These are phyloP conservation scores for Stellera chamaejasme DNA, from an alignment of 345 rosid species.

Conservation along the genomic window DNA sequence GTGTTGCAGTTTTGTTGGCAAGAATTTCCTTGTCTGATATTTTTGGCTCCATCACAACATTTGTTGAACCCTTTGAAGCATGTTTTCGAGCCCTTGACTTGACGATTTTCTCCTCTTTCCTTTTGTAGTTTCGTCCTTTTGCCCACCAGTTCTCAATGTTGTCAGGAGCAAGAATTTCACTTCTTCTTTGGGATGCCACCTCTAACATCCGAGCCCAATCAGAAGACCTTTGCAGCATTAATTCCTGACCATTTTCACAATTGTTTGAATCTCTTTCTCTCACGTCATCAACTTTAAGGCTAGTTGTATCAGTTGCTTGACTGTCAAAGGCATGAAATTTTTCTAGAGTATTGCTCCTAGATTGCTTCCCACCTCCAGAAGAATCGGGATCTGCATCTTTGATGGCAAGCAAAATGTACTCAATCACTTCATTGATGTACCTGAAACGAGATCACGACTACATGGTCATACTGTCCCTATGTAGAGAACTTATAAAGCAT, in stretches of 20 bases:
- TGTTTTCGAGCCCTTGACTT: conserved; percentile 22
- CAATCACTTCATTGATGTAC: conserved; percentile 76
- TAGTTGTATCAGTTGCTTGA: conserved; percentile 24
- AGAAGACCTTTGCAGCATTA: conserved; percentile 29
- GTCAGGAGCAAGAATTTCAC: conserved; percentile 85
- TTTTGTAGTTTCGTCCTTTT: conserved; percentile 76
- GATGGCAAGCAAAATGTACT: conserved; percentile 43
- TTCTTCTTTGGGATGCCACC: conserved; percentile 76
- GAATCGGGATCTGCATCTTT: conserved; percentile 37
- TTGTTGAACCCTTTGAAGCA: conserved; percentile 17
- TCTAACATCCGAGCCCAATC: conserved; percentile 75
- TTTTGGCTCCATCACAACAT: conserved; percentile 10
- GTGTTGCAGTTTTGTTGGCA: conserved; percentile 16
- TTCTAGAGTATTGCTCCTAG: conserved; percentile 19
- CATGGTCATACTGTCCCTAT: too few species aligned
- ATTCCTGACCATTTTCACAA: conserved; percentile 23
- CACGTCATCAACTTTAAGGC: conserved; percentile 21
- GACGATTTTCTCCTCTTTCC: conserved; percentile 46
- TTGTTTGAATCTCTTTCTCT: conserved; percentile 15
- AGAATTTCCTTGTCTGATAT: conserved; percentile 18
- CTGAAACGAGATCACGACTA: conserved; percentile 22
- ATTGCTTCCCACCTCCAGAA: conserved; percentile 25
- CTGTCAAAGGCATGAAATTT: conserved; percentile 21
- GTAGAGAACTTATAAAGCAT: too few species aligned
- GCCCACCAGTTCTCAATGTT: conserved; percentile 96